Percentiles rank a stretch among this genome's conserved stretches.
These are phyloP conservation scores for Microdochium bolleyi DNA, from an alignment of 2,329 filamentous ascomycete species.

Conservation along the genomic window DNA sequence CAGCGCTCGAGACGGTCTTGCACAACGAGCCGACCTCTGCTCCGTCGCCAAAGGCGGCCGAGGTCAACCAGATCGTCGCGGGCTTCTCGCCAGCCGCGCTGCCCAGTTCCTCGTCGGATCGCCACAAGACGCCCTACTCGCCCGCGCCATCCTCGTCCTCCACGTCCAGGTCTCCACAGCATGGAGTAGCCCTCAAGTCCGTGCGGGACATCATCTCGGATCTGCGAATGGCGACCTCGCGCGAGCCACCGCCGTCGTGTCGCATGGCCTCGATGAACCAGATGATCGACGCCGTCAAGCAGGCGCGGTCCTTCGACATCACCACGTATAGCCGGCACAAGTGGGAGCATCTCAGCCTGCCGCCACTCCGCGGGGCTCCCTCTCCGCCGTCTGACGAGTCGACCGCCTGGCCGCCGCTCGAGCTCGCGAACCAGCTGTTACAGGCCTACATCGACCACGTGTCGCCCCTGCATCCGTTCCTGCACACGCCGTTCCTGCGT, in stretches of 20 bases:
- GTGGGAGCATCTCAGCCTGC: conserved; percentile 6
- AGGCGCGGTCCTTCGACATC: background rate
- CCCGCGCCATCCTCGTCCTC: background rate
- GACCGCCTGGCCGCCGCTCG: conserved; percentile 8
- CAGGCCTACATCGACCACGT: conserved; percentile 15
- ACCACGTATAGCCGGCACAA: background rate
- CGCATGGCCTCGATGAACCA: background rate
- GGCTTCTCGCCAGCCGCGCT: background rate
- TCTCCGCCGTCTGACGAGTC: conserved; percentile 1
- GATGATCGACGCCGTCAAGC: background rate
- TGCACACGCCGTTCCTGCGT: conserved; percentile 13
- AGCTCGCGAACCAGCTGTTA: conserved; percentile 13
- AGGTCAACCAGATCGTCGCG: background rate
- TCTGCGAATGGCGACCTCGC: background rate
- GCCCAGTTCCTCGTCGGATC: background rate
- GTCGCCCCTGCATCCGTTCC: conserved; percentile 14
- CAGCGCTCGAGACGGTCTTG: background rate
- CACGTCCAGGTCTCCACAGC: background rate
- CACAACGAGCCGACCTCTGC: background rate
- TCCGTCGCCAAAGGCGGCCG: background rate
- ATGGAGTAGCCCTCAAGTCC: background rate
- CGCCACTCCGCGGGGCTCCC: conserved; percentile 3
- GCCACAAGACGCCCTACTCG: background rate
- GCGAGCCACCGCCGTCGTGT: background rate
- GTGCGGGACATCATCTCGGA: background rate